phyloP scores from a whole-genome alignment of 2,329 filamentous ascomycete genomes.

The Geoglossum cookeanum region DNA sequence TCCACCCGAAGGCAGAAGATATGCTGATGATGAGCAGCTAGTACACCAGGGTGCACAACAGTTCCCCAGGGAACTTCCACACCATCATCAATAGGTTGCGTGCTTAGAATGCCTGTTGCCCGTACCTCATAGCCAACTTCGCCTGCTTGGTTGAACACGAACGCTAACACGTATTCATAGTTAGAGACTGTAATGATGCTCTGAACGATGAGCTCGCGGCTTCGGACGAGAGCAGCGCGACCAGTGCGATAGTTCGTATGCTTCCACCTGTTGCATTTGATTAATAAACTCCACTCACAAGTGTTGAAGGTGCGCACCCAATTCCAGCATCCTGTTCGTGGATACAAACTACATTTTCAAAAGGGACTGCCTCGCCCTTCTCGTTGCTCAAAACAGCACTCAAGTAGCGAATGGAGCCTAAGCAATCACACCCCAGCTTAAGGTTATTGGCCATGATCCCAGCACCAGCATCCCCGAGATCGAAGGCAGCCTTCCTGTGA shows the following conservation, averaged over 20 bases:
- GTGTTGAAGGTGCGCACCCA: constrained; percentile 16
- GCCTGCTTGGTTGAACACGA: constrained; percentile 52
- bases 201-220: constrained; percentile 46
- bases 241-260: constrained; percentile 53
- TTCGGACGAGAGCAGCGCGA: constrained; percentile 41
- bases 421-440: constrained; percentile 49
- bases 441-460: constrained; percentile 43
- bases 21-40: constrained; percentile 56
- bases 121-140: constrained; percentile 48
- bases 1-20: constrained; percentile 51
- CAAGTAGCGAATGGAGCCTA: constrained; percentile 51
- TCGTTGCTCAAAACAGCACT: constrained; percentile 37
- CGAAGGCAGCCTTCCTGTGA: constrained; percentile 52
- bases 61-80: constrained; percentile 46
- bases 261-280: constrained; percentile 29
- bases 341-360: constrained; percentile 50
- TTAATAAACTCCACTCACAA: neutral
- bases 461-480: constrained; percentile 40
- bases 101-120: constrained; percentile 48
- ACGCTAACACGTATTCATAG: constrained; percentile 56
- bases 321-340: constrained; percentile 54
- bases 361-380: constrained; percentile 35
- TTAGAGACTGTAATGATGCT: constrained; percentile 54
- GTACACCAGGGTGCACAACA: constrained; percentile 47
- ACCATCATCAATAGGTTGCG: constrained; percentile 46